Conservation (phyloP, 2,329 filamentous ascomycete genomes). For the Alternaria conjuncta region DNA sequence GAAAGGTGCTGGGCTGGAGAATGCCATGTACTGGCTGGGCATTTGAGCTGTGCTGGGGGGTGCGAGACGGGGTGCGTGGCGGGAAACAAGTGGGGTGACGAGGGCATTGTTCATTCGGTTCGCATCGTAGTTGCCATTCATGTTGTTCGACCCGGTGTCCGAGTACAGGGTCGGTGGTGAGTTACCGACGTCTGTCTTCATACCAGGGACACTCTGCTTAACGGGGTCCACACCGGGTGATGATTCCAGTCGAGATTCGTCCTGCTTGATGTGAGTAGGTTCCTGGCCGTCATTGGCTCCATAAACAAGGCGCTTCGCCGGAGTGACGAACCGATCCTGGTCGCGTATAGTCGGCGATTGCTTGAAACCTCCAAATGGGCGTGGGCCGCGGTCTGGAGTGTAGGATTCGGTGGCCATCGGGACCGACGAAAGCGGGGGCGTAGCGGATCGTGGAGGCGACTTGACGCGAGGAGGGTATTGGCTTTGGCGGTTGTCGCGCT, state of each 20-base stretch:
- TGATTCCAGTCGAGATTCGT: conserved; percentile 34
- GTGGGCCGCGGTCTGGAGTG: conserved; percentile 61
- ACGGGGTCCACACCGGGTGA: conserved; percentile 41
- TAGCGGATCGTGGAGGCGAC: conserved; percentile 53
- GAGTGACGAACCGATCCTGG: conserved; percentile 40
- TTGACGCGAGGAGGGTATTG: conserved; percentile 39
- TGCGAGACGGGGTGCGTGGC: conserved; percentile 75
- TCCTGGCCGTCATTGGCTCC: conserved; percentile 30
- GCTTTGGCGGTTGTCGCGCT: conserved; percentile 26
- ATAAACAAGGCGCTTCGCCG: conserved; percentile 44
- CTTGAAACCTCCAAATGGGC: conserved; percentile 41
- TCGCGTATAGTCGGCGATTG: conserved; percentile 40
- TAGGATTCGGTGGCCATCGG: conserved; percentile 59
- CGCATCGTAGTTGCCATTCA: conserved; percentile 34
- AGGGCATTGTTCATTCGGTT: conserved; percentile 42
- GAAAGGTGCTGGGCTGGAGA: conserved; percentile 83
- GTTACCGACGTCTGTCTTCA: conserved; percentile 43
- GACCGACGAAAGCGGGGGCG: conserved; percentile 56
- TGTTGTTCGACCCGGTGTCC: conserved; percentile 40
- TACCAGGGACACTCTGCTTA: conserved; percentile 40
- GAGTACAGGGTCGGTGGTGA: conserved; percentile 48
- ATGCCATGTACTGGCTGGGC: conserved; percentile 85
- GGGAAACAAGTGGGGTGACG: conserved; percentile 74
- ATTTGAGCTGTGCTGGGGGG: conserved; percentile 82
- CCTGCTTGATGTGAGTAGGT: conserved; percentile 32